Conservation (phyloP, 169 alveolate species). For the Toxoplasma gondii region DNA sequence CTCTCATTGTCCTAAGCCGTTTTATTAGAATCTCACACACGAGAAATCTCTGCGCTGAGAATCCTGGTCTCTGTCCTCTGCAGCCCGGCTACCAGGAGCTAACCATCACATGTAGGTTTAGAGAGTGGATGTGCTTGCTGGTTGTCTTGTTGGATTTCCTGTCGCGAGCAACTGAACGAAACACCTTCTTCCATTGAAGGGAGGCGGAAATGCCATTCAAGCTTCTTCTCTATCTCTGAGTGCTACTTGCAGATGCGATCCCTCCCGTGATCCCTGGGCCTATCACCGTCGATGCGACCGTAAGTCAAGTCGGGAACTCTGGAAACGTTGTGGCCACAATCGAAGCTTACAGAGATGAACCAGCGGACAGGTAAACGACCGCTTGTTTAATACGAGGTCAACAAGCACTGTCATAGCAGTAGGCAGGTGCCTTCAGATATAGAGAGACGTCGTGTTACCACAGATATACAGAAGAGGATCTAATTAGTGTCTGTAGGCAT, state of each 20-base stretch:
- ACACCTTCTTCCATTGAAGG: neutral
- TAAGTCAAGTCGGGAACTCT: neutral
- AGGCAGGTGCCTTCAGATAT: no score
- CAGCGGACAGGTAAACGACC: neutral
- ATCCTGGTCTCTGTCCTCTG: conserved; percentile 11
- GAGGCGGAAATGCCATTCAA: neutral
- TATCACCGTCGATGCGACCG: conserved; percentile 40
- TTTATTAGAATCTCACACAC: conserved; percentile 14
- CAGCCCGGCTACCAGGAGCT: conserved; percentile 42
- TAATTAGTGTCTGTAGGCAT: no score
- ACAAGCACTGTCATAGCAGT: no score
- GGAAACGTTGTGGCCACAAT: neutral
- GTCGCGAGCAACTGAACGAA: neutral
- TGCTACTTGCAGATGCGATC: conserved; percentile 25
- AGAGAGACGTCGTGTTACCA: no score
- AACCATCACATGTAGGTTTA: neutral
- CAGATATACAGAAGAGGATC: no score
- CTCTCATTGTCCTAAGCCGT: neutral
- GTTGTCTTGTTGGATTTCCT: neutral
- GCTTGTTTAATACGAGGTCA: no score
- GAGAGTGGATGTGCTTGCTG: neutral
- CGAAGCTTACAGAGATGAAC: neutral
- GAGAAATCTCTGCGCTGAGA: conserved; percentile 24
- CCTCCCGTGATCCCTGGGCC: conserved; percentile 25
- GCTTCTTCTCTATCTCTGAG: neutral